Percentiles rank a stretch among this genome's conserved stretches.
Evolutionary conservation across 768 basidiomycete genomes (phyloP).

Genomic region (Podaxis pistillaris): DNA sequence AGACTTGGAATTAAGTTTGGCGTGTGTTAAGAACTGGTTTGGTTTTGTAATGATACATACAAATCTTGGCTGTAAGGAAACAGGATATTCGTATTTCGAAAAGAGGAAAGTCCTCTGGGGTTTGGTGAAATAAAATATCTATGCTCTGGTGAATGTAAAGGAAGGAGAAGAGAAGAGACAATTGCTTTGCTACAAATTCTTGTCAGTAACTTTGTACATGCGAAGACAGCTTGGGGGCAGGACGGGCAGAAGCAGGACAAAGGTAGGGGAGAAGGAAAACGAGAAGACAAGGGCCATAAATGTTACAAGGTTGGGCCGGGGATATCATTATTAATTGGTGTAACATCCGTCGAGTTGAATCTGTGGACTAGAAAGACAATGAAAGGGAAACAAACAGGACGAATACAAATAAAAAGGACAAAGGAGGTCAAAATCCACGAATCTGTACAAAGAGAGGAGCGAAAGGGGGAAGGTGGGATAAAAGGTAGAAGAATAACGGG

Average conservation of each 20-base stretch:
- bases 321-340: neutral
- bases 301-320: neutral
- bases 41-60: too few species aligned
- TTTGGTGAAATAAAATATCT: neutral
- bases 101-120: neutral
- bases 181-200: conserved; percentile 7
- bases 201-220: conserved; percentile 3
- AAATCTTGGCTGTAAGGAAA: too few species aligned
- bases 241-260: neutral
- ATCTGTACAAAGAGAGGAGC: neutral
- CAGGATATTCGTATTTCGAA: too few species aligned
- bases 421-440: neutral
- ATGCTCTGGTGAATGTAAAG: neutral
- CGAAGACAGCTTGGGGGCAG: neutral
- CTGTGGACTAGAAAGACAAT: neutral
- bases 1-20: neutral
- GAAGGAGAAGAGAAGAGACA: neutral
- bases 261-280: neutral
- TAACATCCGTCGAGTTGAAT: neutral
- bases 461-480: neutral
- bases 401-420: neutral
- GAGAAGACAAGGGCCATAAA: neutral
- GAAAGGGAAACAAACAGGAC: neutral
- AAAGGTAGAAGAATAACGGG: neutral
- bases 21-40: neutral